Evolutionary conservation across 208 protist species (phyloP).

Genomic region (Blechomonas ayalai): DNA sequence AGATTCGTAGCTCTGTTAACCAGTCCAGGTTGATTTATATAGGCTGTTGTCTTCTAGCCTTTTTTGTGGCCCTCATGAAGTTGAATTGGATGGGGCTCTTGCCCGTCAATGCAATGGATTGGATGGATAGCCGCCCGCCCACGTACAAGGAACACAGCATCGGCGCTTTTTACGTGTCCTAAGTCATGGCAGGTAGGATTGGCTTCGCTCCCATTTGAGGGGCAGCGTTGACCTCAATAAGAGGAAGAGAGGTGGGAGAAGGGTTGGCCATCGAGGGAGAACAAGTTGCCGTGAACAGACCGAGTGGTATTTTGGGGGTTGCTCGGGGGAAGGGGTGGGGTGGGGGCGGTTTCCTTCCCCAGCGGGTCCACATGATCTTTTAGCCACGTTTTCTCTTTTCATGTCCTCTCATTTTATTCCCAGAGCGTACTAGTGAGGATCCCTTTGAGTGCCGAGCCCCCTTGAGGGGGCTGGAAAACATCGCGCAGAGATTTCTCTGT

Average conservation of each 20-base stretch:
- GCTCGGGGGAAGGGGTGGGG: too few relatives aligned
- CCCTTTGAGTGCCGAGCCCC: neutral
- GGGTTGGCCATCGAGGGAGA: too few relatives aligned
- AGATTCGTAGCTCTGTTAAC: constrained; percentile 36
- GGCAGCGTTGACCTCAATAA: too few relatives aligned
- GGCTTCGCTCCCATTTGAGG: too few relatives aligned
- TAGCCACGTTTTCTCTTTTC: neutral
- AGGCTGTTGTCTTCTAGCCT: constrained; percentile 53
- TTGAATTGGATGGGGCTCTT: constrained; percentile 82
- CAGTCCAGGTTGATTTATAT: constrained; percentile 78
- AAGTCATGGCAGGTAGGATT: too few relatives aligned
- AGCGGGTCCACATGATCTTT: too few relatives aligned
- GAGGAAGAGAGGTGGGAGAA: too few relatives aligned
- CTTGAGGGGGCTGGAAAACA: neutral
- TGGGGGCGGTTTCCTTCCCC: too few relatives aligned
- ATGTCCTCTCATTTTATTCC: neutral
- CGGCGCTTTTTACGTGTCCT: constrained; percentile 22
- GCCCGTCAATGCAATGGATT: constrained; percentile 75
- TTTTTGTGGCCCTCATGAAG: constrained; percentile 73
- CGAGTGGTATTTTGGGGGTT: too few relatives aligned
- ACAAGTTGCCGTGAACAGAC: too few relatives aligned
- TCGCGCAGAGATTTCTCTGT: neutral
- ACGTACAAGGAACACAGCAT: constrained; percentile 50
- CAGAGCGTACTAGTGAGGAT: neutral
- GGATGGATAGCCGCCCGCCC: constrained; percentile 58